Conservation (phyloP, 306 rosid species). For the Cucumis hystrix region DNA sequence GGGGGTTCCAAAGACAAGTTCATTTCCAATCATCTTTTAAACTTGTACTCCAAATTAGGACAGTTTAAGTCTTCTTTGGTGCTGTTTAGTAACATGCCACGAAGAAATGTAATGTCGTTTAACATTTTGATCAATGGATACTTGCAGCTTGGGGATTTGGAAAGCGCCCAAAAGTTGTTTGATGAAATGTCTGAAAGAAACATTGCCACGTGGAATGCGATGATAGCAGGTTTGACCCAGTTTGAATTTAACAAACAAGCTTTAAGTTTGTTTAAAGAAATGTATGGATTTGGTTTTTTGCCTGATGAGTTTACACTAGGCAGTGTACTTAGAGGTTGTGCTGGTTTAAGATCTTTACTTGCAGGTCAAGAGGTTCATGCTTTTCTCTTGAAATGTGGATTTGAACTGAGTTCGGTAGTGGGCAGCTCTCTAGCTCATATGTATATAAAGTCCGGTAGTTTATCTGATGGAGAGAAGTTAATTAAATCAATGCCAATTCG, state of each 20-base stretch:
- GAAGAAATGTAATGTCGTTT: slow-evolving; percentile 66
- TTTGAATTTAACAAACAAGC: slow-evolving; percentile 54
- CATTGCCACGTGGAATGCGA: slow-evolving; percentile 76
- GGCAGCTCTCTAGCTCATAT: slow-evolving; percentile 81
- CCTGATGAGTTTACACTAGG: slow-evolving; percentile 75
- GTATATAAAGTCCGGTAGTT: slow-evolving; percentile 77
- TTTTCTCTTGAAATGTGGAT: slow-evolving; percentile 58
- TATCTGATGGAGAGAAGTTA: slow-evolving; percentile 55
- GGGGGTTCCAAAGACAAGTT: slow-evolving; percentile 63
- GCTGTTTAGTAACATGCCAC: slow-evolving; percentile 40
- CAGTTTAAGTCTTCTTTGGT: slow-evolving; percentile 25
- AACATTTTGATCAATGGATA: slow-evolving; percentile 63
- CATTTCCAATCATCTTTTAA: slow-evolving; percentile 60
- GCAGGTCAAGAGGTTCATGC: slow-evolving; percentile 67
- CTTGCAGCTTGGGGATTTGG: slow-evolving; percentile 36
- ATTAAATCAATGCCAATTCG: slow-evolving; percentile 49
- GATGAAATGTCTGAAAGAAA: slow-evolving; percentile 76
- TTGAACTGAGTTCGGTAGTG: slow-evolving; percentile 57
- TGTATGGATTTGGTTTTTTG: slow-evolving; percentile 51
- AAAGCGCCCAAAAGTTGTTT: slow-evolving; percentile 46
- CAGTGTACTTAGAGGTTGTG: slow-evolving; percentile 77
- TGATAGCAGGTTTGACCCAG: slow-evolving; percentile 59
- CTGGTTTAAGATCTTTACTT: slow-evolving; percentile 41
- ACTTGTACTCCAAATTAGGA: slow-evolving; percentile 68
- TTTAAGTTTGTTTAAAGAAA: slow-evolving; percentile 34